A percentile compares a stretch with the other conserved stretches of the same genome.
phyloP scores from a whole-genome alignment of 73 alveolate genomes.

The Paramecium primaurelia region DNA sequence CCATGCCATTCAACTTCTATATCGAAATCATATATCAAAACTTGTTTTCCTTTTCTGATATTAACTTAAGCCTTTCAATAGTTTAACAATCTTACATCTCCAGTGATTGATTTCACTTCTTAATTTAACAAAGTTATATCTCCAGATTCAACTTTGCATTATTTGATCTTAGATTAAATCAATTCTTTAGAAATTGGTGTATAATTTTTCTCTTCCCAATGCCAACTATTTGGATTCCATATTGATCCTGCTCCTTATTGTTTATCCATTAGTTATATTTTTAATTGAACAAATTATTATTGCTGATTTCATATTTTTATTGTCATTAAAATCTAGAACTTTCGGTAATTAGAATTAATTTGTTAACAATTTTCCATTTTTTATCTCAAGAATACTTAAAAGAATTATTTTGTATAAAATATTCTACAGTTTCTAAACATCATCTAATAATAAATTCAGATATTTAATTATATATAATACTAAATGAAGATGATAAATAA shows the following conservation, averaged over 20 bases:
- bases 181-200: constrained; percentile 19
- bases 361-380: not conserved
- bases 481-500: not conserved
- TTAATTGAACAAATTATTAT: not conserved
- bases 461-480: not conserved
- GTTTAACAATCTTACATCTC: not conserved
- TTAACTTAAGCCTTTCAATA: constrained; percentile 19
- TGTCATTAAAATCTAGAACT: not conserved
- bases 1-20: constrained; percentile 48
- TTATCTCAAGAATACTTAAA: not conserved
- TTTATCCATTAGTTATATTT: not conserved
- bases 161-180: constrained; percentile 6
- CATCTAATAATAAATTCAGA: not conserved
- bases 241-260: constrained; percentile 41
- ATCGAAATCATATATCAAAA: constrained; percentile 25
- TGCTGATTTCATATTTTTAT: not conserved
- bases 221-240: constrained; percentile 54
- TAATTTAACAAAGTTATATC: not conserved
- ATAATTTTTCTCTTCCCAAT: constrained; percentile 46
- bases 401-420: not conserved
- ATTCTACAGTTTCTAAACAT: not conserved
- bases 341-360: not conserved
- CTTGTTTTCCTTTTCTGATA: constrained; percentile 29
- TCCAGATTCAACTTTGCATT: not conserved
- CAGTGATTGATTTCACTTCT: not conserved